Conservation (phyloP, 257 asterid species). For the Capsicum baccatum region DNA sequence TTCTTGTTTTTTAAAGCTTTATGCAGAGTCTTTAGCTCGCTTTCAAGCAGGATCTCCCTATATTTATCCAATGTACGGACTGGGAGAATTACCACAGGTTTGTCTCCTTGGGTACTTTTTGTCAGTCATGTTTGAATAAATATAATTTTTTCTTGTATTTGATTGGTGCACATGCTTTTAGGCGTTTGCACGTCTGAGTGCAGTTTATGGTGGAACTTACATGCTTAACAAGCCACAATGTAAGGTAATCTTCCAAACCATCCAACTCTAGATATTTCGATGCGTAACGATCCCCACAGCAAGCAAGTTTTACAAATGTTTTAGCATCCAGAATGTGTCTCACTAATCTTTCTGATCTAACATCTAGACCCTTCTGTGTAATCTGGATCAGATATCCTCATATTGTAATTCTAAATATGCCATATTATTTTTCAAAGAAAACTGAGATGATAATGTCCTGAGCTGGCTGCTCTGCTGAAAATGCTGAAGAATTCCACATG, state of each 20-base stretch:
- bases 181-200: conserved; percentile 99
- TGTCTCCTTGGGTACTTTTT: conserved; percentile 33
- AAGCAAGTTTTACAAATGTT: not conserved
- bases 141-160: not conserved
- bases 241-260: conserved; percentile 55
- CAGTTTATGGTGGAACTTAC: conserved; percentile 99
- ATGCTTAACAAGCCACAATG: conserved; percentile 97
- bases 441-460: not conserved
- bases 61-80: conserved; percentile 94
- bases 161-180: conserved; percentile 38
- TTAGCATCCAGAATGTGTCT: not conserved
- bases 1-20: conserved; percentile 60
- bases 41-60: conserved; percentile 98
- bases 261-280: conserved; percentile 12
- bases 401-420: not conserved
- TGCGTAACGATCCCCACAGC: not conserved
- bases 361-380: not conserved
- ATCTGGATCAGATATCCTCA: conserved; percentile 15
- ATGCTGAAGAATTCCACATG: not conserved
- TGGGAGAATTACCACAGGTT: conserved; percentile 99
- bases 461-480: not conserved
- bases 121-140: not conserved
- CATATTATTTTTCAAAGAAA: not conserved
- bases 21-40: conserved; percentile 97
- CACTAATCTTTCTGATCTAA: not conserved